phyloP scores from a whole-genome alignment of 176 grass and related monocot genomes.

The Aegilops bicornis region DNA sequence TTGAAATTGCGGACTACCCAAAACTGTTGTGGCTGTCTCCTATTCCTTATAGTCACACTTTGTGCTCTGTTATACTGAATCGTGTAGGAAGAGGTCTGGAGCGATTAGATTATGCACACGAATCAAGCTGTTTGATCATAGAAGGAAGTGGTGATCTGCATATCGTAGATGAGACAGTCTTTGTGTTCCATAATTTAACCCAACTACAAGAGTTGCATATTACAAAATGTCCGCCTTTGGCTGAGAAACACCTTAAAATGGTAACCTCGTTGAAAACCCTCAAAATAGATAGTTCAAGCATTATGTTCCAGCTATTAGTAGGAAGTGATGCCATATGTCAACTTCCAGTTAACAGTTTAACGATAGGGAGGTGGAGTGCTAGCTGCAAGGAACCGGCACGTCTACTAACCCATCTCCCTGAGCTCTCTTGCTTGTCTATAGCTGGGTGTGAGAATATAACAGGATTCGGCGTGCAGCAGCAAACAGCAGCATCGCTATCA shows the following conservation, averaged over 20 bases:
- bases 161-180: background rate
- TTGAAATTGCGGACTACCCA: accelerated
- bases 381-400: background rate
- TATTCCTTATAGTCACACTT: background rate
- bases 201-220: background rate
- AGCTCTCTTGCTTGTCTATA: background rate
- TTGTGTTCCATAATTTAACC: background rate
- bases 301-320: background rate
- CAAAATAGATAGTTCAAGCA: accelerated
- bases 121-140: background rate
- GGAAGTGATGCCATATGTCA: background rate
- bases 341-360: accelerated
- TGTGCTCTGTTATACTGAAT: background rate
- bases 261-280: background rate
- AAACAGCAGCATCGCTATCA: background rate
- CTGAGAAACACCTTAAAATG: background rate
- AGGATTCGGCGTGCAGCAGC: background rate
- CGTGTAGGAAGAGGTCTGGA: background rate
- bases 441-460: accelerated
- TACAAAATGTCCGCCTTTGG: background rate
- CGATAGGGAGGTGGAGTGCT: accelerated
- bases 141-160: accelerated
- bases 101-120: accelerated
- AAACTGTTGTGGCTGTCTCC: background rate
- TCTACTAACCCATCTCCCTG: background rate